Conservation (phyloP, 495 filamentous ascomycete species). For the Daldinia grandis region DNA sequence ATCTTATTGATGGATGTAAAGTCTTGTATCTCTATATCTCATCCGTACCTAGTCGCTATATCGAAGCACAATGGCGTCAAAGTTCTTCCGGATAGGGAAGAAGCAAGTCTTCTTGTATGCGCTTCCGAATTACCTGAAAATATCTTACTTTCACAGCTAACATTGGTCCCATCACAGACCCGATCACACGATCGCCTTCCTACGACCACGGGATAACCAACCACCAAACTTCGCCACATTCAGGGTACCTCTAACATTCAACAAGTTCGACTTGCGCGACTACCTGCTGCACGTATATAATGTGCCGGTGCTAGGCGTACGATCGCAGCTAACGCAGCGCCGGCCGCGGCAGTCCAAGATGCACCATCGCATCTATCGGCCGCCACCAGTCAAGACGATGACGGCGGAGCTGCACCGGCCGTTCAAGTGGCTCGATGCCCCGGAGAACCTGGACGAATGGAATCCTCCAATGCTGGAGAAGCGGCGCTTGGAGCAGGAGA, state of each 20-base stretch:
- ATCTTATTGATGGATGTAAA: no score
- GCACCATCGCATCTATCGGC: constrained; percentile 60
- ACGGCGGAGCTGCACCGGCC: constrained; percentile 83
- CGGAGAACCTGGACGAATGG: constrained; percentile 57
- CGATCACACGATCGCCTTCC: constrained; percentile 76
- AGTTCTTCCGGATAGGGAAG: constrained; percentile 52
- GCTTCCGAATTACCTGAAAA: not conserved
- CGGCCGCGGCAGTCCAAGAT: constrained; percentile 62
- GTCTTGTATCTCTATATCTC: not conserved
- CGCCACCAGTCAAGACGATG: constrained; percentile 83
- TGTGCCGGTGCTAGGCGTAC: constrained; percentile 70
- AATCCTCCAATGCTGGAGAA: constrained; percentile 23
- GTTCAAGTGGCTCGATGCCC: constrained; percentile 81
- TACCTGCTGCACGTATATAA: constrained; percentile 83
- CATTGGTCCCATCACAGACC: constrained; percentile 62
- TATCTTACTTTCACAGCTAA: constrained; percentile 9
- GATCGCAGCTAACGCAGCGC: constrained; percentile 79
- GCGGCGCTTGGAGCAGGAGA: constrained; percentile 57
- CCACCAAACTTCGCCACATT: constrained; percentile 83
- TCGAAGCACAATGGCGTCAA: constrained; percentile 30
- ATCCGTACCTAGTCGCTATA: constrained; percentile 18
- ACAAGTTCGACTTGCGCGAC: constrained; percentile 90
- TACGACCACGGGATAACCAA: constrained; percentile 71
- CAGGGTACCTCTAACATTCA: constrained; percentile 84
- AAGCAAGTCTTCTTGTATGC: constrained; percentile 78